Conservation (phyloP, 768 basidiomycete genomes). For the Lactarius trivialis region DNA sequence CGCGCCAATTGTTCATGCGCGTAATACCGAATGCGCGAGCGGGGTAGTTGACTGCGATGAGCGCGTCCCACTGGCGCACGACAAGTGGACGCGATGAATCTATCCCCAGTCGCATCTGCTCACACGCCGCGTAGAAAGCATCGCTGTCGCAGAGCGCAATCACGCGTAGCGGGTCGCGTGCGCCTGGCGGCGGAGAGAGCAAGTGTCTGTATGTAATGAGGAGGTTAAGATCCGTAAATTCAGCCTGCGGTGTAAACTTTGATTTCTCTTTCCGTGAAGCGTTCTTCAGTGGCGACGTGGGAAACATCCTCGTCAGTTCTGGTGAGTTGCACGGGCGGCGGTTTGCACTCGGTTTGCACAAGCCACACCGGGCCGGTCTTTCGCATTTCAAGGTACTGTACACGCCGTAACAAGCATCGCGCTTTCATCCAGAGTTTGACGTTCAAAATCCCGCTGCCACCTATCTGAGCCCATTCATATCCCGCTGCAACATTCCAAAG, state of each 20-base stretch:
- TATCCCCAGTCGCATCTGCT: conserved; percentile 71
- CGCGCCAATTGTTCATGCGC: conserved; percentile 77
- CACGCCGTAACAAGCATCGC: no score
- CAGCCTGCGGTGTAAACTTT: conserved; percentile 22
- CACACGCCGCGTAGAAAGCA: conserved; percentile 80
- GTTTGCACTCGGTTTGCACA: no score
- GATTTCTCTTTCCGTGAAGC: conserved; percentile 13
- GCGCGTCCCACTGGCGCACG: conserved; percentile 79
- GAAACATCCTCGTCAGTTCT: conserved; percentile 3
- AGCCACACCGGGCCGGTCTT: background rate
- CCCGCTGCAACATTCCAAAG: no score
- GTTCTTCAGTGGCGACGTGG: conserved; percentile 15
- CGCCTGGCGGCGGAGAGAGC: conserved; percentile 58
- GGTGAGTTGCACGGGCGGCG: background rate
- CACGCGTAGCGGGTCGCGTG: conserved; percentile 71
- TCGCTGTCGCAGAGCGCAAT: conserved; percentile 91
- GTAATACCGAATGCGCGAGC: conserved; percentile 91
- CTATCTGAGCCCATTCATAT: no score
- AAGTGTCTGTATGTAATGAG: conserved; percentile 76
- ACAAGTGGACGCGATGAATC: conserved; percentile 61
- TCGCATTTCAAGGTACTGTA: background rate
- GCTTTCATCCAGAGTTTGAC: no score
- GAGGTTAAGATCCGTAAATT: conserved; percentile 58
- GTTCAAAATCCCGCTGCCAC: no score
- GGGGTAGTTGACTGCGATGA: conserved; percentile 95